Evolutionary conservation across 2,329 filamentous ascomycete genomes (phyloP).

Genomic region (Apiospora phragmitis): DNA sequence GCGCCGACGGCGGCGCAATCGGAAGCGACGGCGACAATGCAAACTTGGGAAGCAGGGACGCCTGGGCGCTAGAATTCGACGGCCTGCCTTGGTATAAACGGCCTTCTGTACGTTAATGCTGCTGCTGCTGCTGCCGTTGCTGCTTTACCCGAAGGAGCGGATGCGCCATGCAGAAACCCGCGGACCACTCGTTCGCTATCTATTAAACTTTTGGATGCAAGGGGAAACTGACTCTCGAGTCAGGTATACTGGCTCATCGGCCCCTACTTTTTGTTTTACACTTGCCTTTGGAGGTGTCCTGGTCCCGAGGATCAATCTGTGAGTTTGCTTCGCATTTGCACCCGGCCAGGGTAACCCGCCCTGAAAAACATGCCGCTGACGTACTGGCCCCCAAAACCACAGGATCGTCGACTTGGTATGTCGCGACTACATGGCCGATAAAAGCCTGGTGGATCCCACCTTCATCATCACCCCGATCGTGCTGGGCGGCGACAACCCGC

Average conservation of each 20-base stretch:
- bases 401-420: slow-evolving; percentile 82
- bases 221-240: slow-evolving; percentile 5
- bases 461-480: slow-evolving; percentile 64
- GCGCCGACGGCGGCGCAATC: slow-evolving; percentile 22
- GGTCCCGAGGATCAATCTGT: slow-evolving; percentile 84
- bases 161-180: not conserved
- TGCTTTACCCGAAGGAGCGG: not conserved
- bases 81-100: slow-evolving; percentile 61
- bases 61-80: slow-evolving; percentile 60
- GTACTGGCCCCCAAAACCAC: slow-evolving; percentile 10
- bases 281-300: slow-evolving; percentile 83
- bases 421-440: slow-evolving; percentile 75
- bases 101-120: slow-evolving; percentile 55
- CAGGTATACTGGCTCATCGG: slow-evolving; percentile 82
- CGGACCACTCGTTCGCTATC: not conserved
- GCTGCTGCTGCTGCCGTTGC: slow-evolving; percentile 25
- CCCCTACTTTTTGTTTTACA: slow-evolving; percentile 80
- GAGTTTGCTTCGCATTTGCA: slow-evolving; percentile 27
- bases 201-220: not conserved
- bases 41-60: slow-evolving; percentile 21
- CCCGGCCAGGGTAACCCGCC: not conserved
- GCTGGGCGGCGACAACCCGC: slow-evolving; percentile 69
- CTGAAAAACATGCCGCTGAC: slow-evolving; percentile 14
- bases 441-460: slow-evolving; percentile 56
- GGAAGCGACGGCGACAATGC: slow-evolving; percentile 6